These are phyloP conservation scores for Ballota nigra DNA, from an alignment of 257 asterid species.

Conservation along the genomic window DNA sequence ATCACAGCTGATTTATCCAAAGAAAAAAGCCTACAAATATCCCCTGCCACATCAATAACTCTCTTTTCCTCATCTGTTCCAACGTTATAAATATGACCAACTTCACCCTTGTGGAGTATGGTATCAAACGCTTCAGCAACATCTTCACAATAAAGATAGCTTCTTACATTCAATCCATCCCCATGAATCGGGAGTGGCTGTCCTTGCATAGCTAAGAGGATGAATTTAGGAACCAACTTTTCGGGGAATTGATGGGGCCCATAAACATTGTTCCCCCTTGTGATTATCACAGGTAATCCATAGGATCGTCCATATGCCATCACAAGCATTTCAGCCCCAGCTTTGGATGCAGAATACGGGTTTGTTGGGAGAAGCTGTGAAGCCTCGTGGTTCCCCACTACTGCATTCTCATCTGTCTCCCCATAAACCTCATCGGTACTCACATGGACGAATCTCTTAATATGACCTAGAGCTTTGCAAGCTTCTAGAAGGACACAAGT, in stretches of 20 bases:
- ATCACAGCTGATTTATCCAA: slow-evolving; percentile 27
- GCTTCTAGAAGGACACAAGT: slow-evolving; percentile 45
- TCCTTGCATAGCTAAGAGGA: slow-evolving; percentile 47
- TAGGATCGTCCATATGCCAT: slow-evolving; percentile 51
- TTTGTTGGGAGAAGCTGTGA: slow-evolving; percentile 52
- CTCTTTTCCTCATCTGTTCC: slow-evolving; percentile 47
- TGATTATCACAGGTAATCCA: slow-evolving; percentile 46
- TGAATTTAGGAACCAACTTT: slow-evolving; percentile 42
- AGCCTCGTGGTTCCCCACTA: slow-evolving; percentile 41
- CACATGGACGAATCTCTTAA: slow-evolving; percentile 45
- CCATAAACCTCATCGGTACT: slow-evolving; percentile 59
- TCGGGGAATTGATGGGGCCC: slow-evolving; percentile 48
- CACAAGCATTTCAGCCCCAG: slow-evolving; percentile 55
- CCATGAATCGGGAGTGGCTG: slow-evolving; percentile 45
- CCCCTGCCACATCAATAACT: slow-evolving; percentile 46
- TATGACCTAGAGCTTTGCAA: slow-evolving; percentile 36
- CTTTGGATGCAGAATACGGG: slow-evolving; percentile 52
- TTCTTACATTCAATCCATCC: slow-evolving; percentile 41
- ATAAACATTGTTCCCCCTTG: slow-evolving; percentile 50
- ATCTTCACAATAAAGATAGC: slow-evolving; percentile 48
- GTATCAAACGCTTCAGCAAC: slow-evolving; percentile 47
- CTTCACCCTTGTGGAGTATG: slow-evolving; percentile 44
- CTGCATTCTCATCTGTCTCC: slow-evolving; percentile 49
- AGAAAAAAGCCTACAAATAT: slow-evolving; percentile 33
- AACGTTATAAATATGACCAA: slow-evolving; percentile 41